Conservation (phyloP, 1,284 basidiomycete genomes). For the Cronartium ribicola region DNA sequence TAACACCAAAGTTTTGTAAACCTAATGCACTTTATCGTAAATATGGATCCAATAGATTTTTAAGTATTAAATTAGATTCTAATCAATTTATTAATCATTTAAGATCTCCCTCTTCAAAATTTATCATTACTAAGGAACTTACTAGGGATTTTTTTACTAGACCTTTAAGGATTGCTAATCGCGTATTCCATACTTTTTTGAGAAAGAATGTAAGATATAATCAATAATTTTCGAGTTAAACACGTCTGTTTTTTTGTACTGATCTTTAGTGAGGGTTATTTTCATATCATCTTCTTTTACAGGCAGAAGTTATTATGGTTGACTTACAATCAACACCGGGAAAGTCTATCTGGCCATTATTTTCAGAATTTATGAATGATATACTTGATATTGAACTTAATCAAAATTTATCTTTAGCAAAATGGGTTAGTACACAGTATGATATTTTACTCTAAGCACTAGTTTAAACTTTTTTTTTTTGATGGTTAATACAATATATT, state of each 20-base stretch:
- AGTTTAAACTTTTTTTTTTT: neutral
- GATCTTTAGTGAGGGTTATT: neutral
- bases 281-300: neutral
- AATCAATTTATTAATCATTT: conserved; percentile 10
- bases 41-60: conserved; percentile 23
- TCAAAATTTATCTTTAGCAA: conserved; percentile 21
- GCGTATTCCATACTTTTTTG: conserved; percentile 6
- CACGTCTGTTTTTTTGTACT: neutral
- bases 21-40: conserved; percentile 16
- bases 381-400: conserved; percentile 16
- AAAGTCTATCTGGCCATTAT: neutral
- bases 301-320: neutral
- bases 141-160: neutral
- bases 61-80: neutral
- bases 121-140: neutral
- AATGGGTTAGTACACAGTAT: conserved; percentile 18
- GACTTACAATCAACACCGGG: neutral
- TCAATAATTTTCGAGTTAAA: neutral
- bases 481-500: neutral
- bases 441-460: neutral
- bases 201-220: conserved; percentile 14
- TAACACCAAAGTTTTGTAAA: neutral
- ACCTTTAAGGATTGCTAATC: conserved; percentile 18
- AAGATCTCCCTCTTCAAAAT: neutral
- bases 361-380: conserved; percentile 17